Base-by-base conservation (phyloP, 1,284 basidiomycete genomes). In the Cutaneotrichosporon sp. region DNA sequence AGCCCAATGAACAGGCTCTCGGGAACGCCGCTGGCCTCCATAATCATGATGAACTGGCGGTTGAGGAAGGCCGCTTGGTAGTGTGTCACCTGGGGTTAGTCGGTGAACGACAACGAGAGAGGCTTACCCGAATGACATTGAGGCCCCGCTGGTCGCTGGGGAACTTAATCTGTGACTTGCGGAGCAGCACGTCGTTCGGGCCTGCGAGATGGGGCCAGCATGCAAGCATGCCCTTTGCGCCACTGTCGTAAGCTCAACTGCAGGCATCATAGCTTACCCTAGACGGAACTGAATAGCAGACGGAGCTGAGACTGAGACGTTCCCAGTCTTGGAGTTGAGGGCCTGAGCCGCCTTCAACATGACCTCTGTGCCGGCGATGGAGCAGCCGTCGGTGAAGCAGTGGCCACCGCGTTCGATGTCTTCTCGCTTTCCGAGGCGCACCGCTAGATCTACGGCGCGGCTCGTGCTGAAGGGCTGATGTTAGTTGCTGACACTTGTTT, bases 21-120 rank as follows among this genome's bases (percentile, higher is more conserved):
- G 0, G 70, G 66, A 0, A 75, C 63, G 2, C 72, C 73, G 19
- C 71, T 65, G 1, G 69, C 66, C 4, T 59, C 65, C 65, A 75
- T 70, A 51, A 76, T 69, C 35, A 71, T 68, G 61, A 75, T 74
- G 55, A 74, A 75, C 51, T 76, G 74, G 12, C 75, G 60, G 50
- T 75, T 76, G 12, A 76, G 58, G 54, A 73, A 74, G 5, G 70
- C 75, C 3, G 59, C 57, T 46, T 72, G 70, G 51, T 71, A 73
- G 26, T 69, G 67, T 2, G 75, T 66, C n/a, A 71, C 57, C 73
- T 75, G 26, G 9, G 12, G 39, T 57, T 10, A 49, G 49, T 12
- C 12, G 27, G 27, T 2, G 5, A 12, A 17, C 22, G 4, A 6
- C 4, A 33, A 0, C 17, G 1, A 42, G 2, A 8, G 4, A 3